Evolutionary conservation across 805 yeast species (phyloP), one percentile per base, ranked within the genome.

Genomic region (Candida namnaoensis): DNA sequence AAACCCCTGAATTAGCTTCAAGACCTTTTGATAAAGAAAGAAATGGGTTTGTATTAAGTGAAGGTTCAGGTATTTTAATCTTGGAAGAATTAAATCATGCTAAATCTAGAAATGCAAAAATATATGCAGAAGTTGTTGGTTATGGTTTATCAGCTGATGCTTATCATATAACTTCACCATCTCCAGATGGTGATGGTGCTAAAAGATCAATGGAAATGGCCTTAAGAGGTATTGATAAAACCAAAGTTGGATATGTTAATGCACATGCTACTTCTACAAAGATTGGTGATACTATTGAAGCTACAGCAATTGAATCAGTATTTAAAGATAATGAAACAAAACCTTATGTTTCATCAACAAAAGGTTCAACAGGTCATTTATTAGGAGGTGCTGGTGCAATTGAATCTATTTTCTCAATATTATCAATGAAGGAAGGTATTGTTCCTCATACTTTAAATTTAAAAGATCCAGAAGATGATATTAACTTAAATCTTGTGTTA

Each of bases 181-280:
- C 74, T 4, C 80, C 76, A 26, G 73, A 76, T 43, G 98, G 98
- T 1, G 71, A 74, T 30, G 99, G 98, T 11, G 98, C 97, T 0
- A 68, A 58, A 45, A 66, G 84, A 46, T 81, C 97, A 3, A 93
- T 93, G 95, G 62, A 69, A 38, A 73, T 75, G 72, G 95, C 98
- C 0, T 47, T 90, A 25, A 57, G 64, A 25, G 68, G 68, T 1
- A 44, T 81, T 2, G 56, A 57, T 1, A 70, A 79, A 0, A 37
- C 53, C 4, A 67, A 74, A 2, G 68, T 91, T 15, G 88, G 74
- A 37, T 93, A 88, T 54, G 70, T 93, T 38, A 93, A 95, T 61
- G 97, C 99, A 2, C 99, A 93, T 61, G 99, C 99, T 0, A 93
- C 99, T 0, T 86, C 96, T 0, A 93, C 99, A 0, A 65, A 68